phyloP scores from a whole-genome alignment of 768 basidiomycete species.

The Asterophora lycoperdoides region DNA sequence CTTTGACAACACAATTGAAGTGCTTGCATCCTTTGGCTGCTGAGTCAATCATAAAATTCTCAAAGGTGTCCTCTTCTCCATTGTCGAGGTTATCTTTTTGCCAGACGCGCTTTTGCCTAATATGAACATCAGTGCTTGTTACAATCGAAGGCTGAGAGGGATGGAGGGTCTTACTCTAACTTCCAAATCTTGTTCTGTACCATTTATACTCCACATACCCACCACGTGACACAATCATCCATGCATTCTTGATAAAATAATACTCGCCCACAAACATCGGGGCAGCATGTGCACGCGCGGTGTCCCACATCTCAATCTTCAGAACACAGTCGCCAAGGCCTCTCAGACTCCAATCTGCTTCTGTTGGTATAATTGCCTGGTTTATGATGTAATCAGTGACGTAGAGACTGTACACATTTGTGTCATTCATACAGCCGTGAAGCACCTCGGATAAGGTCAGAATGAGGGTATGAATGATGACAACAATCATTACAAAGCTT shows the following conservation, averaged over 20 bases:
- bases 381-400: constrained; percentile 66
- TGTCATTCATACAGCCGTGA: constrained; percentile 35
- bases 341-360: constrained; percentile 44
- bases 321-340: constrained; percentile 42
- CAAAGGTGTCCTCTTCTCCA: constrained; percentile 29
- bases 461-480: background rate
- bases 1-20: constrained; percentile 59
- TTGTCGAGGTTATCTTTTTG: constrained; percentile 21
- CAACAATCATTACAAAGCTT: background rate
- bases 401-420: constrained; percentile 43
- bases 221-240: constrained; percentile 34
- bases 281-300: constrained; percentile 36
- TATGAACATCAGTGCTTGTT: background rate
- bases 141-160: background rate
- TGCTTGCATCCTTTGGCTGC: constrained; percentile 36
- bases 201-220: constrained; percentile 50
- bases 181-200: constrained; percentile 39
- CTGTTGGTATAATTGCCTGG: constrained; percentile 24
- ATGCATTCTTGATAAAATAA: constrained; percentile 50
- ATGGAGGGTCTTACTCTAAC: constrained; percentile 38
- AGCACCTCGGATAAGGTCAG: constrained; percentile 39
- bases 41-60: constrained; percentile 46
- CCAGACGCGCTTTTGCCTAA: constrained; percentile 51
- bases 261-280: constrained; percentile 46
- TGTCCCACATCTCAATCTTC: constrained; percentile 59